phyloP scores from a whole-genome alignment of 441 rosid genomes.

The Omphalea diandra region DNA sequence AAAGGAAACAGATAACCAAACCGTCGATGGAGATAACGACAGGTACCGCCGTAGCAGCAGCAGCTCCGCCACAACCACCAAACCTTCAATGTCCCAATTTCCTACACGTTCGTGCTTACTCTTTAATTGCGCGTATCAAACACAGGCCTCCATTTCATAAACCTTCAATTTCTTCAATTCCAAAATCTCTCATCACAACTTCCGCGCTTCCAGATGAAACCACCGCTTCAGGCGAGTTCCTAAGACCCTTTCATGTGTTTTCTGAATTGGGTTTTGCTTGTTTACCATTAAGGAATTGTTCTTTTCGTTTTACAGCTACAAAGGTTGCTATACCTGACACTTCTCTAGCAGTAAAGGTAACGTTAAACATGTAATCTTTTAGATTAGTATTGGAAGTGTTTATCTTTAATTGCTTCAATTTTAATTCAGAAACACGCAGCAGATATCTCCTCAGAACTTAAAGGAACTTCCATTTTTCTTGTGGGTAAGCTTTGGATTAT shows the following conservation, averaged over 20 bases:
- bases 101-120: conserved; percentile 16
- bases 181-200: conserved; percentile 28
- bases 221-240: conserved; percentile 38
- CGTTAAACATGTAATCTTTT: background rate
- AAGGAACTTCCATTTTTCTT: conserved; percentile 77
- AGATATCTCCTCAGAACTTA: conserved; percentile 55
- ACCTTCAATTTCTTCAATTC: conserved; percentile 10
- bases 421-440: conserved; percentile 61
- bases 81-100: background rate
- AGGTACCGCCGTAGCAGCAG: background rate
- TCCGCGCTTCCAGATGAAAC: conserved; percentile 45
- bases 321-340: conserved; percentile 19
- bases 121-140: background rate
- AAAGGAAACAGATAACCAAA: background rate
- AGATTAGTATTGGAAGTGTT: background rate
- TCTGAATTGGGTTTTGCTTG: background rate
- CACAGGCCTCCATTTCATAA: conserved; percentile 3
- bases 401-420: conserved; percentile 27
- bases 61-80: background rate
- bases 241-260: background rate
- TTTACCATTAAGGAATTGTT: background rate
- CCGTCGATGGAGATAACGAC: conserved; percentile 7
- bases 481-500: conserved; percentile 63
- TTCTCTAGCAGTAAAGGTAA: conserved; percentile 30
- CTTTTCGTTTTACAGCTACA: background rate